These are phyloP conservation scores for Phyllosticta citrichinensis DNA, from an alignment of 2,329 filamentous ascomycete species.

Conservation along the genomic window DNA sequence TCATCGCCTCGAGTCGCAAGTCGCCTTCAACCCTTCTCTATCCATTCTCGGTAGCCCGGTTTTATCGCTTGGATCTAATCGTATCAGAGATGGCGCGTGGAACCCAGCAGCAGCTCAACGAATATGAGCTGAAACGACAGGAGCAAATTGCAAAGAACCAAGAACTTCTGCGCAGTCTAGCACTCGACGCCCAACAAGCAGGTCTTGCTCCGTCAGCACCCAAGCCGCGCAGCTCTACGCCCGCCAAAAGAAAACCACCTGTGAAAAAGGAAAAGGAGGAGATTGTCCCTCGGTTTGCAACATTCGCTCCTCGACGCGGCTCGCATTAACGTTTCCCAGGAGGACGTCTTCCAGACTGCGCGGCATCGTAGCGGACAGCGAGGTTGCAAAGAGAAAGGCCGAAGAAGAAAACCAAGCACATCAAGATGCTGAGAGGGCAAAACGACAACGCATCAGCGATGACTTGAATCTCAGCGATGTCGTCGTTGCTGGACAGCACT, in stretches of 20 bases:
- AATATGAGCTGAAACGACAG: conserved; percentile 74
- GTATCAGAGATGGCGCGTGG: conserved; percentile 21
- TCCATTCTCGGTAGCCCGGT: not conserved
- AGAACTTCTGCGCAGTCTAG: conserved; percentile 68
- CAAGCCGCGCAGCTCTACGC: conserved; percentile 34
- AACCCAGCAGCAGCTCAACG: conserved; percentile 52
- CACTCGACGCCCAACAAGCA: conserved; percentile 55
- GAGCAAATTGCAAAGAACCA: conserved; percentile 84
- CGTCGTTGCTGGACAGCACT: conserved; percentile 68
- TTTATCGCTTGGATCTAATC: not conserved
- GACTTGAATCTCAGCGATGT: conserved; percentile 67
- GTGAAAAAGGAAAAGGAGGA: conserved; percentile 49
- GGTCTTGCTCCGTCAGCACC: conserved; percentile 54
- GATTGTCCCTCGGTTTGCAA: conserved; percentile 36
- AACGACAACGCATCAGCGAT: conserved; percentile 54
- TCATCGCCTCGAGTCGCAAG: not conserved
- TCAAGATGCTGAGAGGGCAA: conserved; percentile 48
- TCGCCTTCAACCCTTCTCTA: not conserved
- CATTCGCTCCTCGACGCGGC: too few relatives aligned
- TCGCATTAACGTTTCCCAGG: not conserved
- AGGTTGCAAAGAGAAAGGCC: conserved; percentile 58
- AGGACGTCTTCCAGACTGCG: conserved; percentile 51
- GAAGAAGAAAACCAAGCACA: conserved; percentile 52
- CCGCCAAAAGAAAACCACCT: conserved; percentile 31
- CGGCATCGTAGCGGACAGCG: conserved; percentile 56